Evolutionary conservation across 495 filamentous ascomycete genomes (phyloP), one percentile per base, ranked within the genome.

Genomic region (Lentithecium fluviatile): DNA sequence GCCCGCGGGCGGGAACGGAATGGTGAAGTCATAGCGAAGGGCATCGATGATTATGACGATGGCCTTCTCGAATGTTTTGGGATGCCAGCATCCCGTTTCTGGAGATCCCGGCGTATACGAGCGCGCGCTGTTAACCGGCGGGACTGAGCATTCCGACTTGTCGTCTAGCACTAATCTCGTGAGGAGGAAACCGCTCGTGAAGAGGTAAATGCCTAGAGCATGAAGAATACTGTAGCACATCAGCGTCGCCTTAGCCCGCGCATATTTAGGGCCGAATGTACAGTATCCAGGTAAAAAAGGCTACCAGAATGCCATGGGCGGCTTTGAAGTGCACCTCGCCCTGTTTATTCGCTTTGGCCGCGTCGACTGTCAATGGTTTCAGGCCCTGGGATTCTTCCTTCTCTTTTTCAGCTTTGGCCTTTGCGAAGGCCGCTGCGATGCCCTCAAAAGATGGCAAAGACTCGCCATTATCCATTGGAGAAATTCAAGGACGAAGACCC

Each of bases 101-200:
- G 79, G 70, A 1, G 83, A 80, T 23, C 79, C 78, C 19, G 75
- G 74, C 53, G 72, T 68, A 56, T 77, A 71, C 21, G 70, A 56
- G 48, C 47, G 38, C 58, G 67, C 55, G 48, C 77, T 71, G 19
- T 79, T 77, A 43, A 88, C 80, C 0, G 94, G 94, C 20, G 88
- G 84, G 38, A 80, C 73, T 23, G 79, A 77, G 75, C 94, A 98
- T 42, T 80, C 76, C n/a, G 94, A 97, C 69, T 90, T 90, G 58
- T 92, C 81, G 52, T 92, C 87, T 38, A 98, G 83, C 45, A 97
- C 88, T 64, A 96, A 82, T 45, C 95, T 82, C 59, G 94, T 96
- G 66, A 98, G 83, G 51, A 98, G 85, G 75, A 98, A 98, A n/a
- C 94, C 94, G 72, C 88, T 90, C 56, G 90, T 93, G 75, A 98